A percentile compares a stretch with the other conserved stretches of the same genome.
phyloP scores from a whole-genome alignment of 2,329 filamentous ascomycete species.

The Delphinella strobiligena region DNA sequence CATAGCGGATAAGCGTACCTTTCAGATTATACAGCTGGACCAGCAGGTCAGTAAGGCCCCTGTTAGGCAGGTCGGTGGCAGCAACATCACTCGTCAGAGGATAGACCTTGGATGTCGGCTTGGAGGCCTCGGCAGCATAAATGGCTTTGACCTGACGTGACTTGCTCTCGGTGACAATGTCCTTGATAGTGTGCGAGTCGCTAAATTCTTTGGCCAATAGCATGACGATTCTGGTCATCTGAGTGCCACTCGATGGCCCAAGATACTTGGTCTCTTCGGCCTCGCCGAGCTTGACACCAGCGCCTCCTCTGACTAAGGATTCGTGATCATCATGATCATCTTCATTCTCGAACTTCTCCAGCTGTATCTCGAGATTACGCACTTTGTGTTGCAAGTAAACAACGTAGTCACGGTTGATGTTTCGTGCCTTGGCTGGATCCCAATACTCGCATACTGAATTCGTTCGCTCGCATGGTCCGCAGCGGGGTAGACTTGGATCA shows the following conservation, averaged over 20 bases:
- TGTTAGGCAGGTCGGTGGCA: slow-evolving; percentile 61
- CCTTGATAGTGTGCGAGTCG: slow-evolving; percentile 79
- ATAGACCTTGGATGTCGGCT: slow-evolving; percentile 68
- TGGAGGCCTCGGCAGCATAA: slow-evolving; percentile 51
- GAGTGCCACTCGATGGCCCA: slow-evolving; percentile 87
- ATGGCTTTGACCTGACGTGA: slow-evolving; percentile 57
- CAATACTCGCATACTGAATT: slow-evolving; percentile 91
- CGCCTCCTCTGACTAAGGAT: slow-evolving; percentile 75
- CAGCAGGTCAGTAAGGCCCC: slow-evolving; percentile 62
- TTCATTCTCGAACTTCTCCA: slow-evolving; percentile 66
- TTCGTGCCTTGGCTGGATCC: slow-evolving; percentile 74
- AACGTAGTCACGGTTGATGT: slow-evolving; percentile 84
- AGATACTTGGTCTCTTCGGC: slow-evolving; percentile 83
- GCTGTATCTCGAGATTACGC: slow-evolving; percentile 66
- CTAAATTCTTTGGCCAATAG: slow-evolving; percentile 92
- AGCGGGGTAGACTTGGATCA: slow-evolving; percentile 83
- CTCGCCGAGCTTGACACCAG: slow-evolving; percentile 65
- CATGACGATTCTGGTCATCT: slow-evolving; percentile 90
- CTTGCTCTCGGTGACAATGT: slow-evolving; percentile 70
- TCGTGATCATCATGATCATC: slow-evolving; percentile 62
- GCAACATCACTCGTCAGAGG: slow-evolving; percentile 80
- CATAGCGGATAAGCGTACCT: slow-evolving; percentile 40
- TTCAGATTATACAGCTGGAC: slow-evolving; percentile 79
- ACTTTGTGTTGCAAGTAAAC: slow-evolving; percentile 83
- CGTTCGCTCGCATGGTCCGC: slow-evolving; percentile 82